A percentile compares a stretch with the other conserved stretches of the same genome.
Conservation (phyloP, 176 grass and related monocot species). For the Carex scoparia region DNA sequence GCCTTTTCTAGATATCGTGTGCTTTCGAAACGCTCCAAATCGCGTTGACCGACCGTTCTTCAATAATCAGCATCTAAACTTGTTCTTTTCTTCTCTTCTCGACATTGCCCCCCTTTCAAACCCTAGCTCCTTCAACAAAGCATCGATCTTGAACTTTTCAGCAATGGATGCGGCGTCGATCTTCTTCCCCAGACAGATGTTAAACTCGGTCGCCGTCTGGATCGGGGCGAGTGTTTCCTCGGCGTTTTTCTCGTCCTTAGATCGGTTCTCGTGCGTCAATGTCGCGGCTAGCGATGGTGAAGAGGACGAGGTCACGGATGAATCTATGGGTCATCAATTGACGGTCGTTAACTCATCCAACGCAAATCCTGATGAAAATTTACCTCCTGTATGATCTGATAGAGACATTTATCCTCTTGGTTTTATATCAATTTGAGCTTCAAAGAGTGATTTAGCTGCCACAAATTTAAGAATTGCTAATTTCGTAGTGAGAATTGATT, state of each 20-base stretch:
- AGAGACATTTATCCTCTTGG: background rate
- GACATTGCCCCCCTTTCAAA: background rate
- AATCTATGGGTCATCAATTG: background rate
- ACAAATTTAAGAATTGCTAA: background rate
- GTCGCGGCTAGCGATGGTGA: slow-evolving; percentile 18
- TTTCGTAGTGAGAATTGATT: slow-evolving; percentile 11
- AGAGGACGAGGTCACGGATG: slow-evolving; percentile 11
- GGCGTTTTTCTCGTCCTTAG: slow-evolving; percentile 30
- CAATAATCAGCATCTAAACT: background rate
- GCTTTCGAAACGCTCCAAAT: slow-evolving; percentile 4
- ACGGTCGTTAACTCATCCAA: background rate
- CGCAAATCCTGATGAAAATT: background rate
- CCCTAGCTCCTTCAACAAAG: background rate
- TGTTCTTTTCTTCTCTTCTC: background rate
- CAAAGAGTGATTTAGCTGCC: background rate
- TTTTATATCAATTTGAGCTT: slow-evolving; percentile 9
- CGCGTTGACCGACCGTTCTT: slow-evolving; percentile 7
- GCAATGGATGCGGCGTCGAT: slow-evolving; percentile 17
- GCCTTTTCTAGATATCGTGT: too few relatives aligned
- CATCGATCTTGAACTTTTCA: background rate
- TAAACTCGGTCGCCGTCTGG: background rate
- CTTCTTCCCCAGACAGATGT: slow-evolving; percentile 21
- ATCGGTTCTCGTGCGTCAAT: slow-evolving; percentile 30
- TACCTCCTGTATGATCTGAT: slow-evolving; percentile 20
- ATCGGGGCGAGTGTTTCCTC: slow-evolving; percentile 28